A percentile compares a stretch with the other conserved stretches of the same genome.
Conservation (phyloP, 2,329 filamentous ascomycete genomes). For the Tolypocladium ophioglossoides region DNA sequence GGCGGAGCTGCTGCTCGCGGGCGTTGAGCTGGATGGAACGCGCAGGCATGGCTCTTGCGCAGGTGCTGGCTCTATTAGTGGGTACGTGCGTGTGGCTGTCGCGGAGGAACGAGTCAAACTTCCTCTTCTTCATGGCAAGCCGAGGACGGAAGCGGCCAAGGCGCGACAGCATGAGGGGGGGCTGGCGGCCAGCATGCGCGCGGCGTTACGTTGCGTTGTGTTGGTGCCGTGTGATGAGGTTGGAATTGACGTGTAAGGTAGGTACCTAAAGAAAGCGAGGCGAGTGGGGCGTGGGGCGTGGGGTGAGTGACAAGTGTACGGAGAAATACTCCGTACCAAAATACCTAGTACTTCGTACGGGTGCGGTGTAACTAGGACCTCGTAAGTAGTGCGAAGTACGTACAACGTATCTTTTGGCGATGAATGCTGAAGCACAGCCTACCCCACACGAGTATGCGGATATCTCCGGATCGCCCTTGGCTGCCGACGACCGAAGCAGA, state of each 20-base stretch:
- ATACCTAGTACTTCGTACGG: too few relatives aligned
- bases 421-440: too few relatives aligned
- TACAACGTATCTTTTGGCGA: too few relatives aligned
- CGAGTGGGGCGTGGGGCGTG: too few relatives aligned
- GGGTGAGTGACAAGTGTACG: too few relatives aligned
- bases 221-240: not conserved
- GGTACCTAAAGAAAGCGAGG: not conserved
- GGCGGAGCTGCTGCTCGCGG: conserved; percentile 60
- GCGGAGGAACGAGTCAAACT: conserved; percentile 16
- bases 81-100: conserved; percentile 3
- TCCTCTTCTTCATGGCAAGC: conserved; percentile 23
- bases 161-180: not conserved
- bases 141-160: not conserved
- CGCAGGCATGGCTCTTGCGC: conserved; percentile 5
- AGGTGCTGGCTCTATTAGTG: not conserved
- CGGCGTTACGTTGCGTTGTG: not conserved
- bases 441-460: too few relatives aligned
- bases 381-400: too few relatives aligned
- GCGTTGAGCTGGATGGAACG: conserved; percentile 47
- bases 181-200: not conserved
- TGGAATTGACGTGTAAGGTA: too few relatives aligned
- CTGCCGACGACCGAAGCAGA: too few relatives aligned
- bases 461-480: too few relatives aligned
- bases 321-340: too few relatives aligned
- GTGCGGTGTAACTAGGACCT: too few relatives aligned